phyloP scores from a whole-genome alignment of 2,329 filamentous ascomycete genomes.

The Colletotrichum cereale region DNA sequence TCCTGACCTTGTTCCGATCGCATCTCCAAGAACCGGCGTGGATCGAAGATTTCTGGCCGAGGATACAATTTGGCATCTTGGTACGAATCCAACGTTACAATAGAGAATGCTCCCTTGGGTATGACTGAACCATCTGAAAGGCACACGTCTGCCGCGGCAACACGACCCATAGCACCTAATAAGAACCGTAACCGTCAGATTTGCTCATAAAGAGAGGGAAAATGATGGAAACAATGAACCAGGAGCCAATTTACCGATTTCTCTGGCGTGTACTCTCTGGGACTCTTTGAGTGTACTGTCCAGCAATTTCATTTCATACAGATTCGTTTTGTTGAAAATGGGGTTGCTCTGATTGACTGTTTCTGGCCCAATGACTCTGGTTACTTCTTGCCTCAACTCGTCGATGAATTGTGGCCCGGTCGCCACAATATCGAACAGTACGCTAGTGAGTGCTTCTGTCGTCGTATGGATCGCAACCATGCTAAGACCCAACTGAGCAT shows the following conservation, averaged over 20 bases:
- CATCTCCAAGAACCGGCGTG: not conserved
- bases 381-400: conserved; percentile 57
- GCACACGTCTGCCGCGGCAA: not conserved
- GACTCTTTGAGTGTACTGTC: conserved; percentile 58
- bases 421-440: conserved; percentile 53
- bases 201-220: not conserved
- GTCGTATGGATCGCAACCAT: conserved; percentile 65
- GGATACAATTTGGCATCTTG: not conserved
- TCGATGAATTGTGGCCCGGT: conserved; percentile 54
- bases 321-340: conserved; percentile 48
- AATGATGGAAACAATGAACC: too few relatives aligned
- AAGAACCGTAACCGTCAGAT: not conserved
- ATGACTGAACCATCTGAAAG: conserved; percentile 17
- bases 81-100: not conserved
- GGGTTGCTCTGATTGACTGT: conserved; percentile 18
- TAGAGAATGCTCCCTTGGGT: conserved; percentile 6
- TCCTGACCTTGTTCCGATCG: conserved; percentile 5
- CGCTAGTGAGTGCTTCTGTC: conserved; percentile 50
- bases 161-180: conserved; percentile 5
- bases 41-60: not conserved
- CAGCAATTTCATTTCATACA: conserved; percentile 54
- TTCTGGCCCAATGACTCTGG: conserved; percentile 49
- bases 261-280: conserved; percentile 43
- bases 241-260: not conserved
- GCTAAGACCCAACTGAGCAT: conserved; percentile 82